These are phyloP conservation scores for Geranium incanum DNA, from an alignment of 441 rosid species.

Conservation along the genomic window DNA sequence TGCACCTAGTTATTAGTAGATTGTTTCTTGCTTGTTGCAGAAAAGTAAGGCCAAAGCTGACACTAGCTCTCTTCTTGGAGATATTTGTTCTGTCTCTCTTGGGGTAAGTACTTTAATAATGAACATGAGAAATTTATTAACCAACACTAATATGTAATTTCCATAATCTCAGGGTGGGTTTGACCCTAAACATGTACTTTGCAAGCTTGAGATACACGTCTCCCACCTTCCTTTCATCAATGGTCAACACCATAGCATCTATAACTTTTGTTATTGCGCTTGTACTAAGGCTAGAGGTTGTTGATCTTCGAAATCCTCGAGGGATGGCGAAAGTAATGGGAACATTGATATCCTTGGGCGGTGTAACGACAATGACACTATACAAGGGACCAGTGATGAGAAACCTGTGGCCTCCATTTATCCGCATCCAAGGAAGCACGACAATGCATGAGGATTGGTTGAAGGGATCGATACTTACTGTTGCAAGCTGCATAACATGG, in stretches of 20 bases:
- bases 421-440: conserved; percentile 29
- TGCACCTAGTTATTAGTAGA: neutral
- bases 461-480: conserved; percentile 49
- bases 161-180: conserved; percentile 29
- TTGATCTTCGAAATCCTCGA: conserved; percentile 44
- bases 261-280: conserved; percentile 51
- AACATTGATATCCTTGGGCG: conserved; percentile 41
- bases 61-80: conserved; percentile 44
- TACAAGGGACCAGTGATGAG: conserved; percentile 47
- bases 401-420: conserved; percentile 32
- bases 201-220: conserved; percentile 57
- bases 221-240: conserved; percentile 51
- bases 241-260: conserved; percentile 46
- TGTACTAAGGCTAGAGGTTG: conserved; percentile 42
- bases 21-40: conserved; percentile 25
- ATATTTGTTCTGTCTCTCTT: conserved; percentile 54
- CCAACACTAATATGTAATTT: neutral
- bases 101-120: conserved; percentile 32
- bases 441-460: conserved; percentile 37
- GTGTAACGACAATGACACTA: conserved; percentile 52
- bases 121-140: neutral
- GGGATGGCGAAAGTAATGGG: conserved; percentile 52
- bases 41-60: conserved; percentile 50
- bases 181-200: conserved; percentile 58
- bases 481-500: conserved; percentile 56